Evolutionary conservation across 805 yeast genomes (phyloP).

Genomic region (Metschnikowia corniflorae): DNA sequence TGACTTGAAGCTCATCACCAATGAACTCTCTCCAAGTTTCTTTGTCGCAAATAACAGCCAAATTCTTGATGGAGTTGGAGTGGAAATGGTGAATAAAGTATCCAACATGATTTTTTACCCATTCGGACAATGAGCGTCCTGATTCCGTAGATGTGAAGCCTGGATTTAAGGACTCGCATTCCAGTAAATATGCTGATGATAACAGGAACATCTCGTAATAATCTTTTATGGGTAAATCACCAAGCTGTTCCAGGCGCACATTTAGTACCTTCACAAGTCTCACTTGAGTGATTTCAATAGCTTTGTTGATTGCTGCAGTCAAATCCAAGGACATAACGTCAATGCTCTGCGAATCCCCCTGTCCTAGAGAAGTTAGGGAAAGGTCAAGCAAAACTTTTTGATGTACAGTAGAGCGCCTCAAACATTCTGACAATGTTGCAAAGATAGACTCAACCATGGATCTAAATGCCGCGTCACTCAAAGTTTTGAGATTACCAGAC

Average conservation of each 20-base stretch:
- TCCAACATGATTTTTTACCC: slow-evolving; percentile 62
- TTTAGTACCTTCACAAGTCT: slow-evolving; percentile 74
- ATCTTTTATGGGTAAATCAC: slow-evolving; percentile 52
- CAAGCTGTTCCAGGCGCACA: slow-evolving; percentile 71
- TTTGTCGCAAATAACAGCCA: slow-evolving; percentile 51
- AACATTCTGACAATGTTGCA: slow-evolving; percentile 63
- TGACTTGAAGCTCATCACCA: slow-evolving; percentile 35
- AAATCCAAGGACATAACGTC: slow-evolving; percentile 64
- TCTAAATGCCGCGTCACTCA: slow-evolving; percentile 75
- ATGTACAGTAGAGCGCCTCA: slow-evolving; percentile 70
- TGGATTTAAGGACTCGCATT: slow-evolving; percentile 75
- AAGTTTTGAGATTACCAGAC: slow-evolving; percentile 50
- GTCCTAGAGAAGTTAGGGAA: slow-evolving; percentile 41
- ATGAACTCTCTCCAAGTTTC: slow-evolving; percentile 81
- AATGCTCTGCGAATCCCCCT: slow-evolving; percentile 18
- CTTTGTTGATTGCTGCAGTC: slow-evolving; percentile 57
- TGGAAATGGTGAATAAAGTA: slow-evolving; percentile 57
- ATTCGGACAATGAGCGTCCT: slow-evolving; percentile 53
- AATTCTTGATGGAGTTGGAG: slow-evolving; percentile 42
- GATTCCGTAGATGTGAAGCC: slow-evolving; percentile 59
- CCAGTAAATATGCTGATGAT: slow-evolving; percentile 66
- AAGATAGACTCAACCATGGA: slow-evolving; percentile 60
- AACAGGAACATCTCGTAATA: slow-evolving; percentile 67
- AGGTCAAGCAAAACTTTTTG: slow-evolving; percentile 76
- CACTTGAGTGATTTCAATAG: slow-evolving; percentile 68